A percentile compares a stretch with the other conserved stretches of the same genome.
phyloP scores from a whole-genome alignment of 352 stramenopile species.

The Phytophthora hibernalis region DNA sequence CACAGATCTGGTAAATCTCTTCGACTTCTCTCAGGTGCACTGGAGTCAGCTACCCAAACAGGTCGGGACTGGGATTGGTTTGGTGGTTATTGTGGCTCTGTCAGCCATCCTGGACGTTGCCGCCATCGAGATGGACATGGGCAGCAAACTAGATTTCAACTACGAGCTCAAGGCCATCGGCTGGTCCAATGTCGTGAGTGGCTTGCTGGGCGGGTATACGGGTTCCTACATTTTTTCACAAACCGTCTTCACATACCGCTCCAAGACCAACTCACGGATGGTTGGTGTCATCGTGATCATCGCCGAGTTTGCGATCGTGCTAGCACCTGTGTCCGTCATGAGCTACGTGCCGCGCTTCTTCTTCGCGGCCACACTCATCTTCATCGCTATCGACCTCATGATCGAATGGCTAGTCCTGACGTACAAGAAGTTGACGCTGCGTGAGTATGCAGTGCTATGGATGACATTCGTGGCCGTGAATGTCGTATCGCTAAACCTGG shows the following conservation, averaged over 20 bases:
- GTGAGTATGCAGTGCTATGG: conserved; percentile 95
- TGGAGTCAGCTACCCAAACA: conserved; percentile 85
- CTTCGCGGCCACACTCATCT: conserved; percentile 97
- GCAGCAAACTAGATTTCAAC: conserved; percentile 93
- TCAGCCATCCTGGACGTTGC: conserved; percentile 95
- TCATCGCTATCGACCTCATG: conserved; percentile 98
- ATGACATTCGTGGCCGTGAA: conserved; percentile 95
- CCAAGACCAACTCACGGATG: conserved; percentile 89
- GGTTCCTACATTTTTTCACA: conserved; percentile 99
- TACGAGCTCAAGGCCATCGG: conserved; percentile 92
- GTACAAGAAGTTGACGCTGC: conserved; percentile 79
- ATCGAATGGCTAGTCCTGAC: conserved; percentile 95
- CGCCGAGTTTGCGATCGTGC: conserved; percentile 87
- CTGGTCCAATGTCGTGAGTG: conserved; percentile 94
- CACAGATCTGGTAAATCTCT: no score
- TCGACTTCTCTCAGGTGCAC: no score
- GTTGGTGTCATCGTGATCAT: conserved; percentile 92
- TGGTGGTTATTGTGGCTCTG: conserved; percentile 97
- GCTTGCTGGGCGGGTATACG: conserved; percentile 96
- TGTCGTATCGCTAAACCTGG: conserved; percentile 92
- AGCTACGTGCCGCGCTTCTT: conserved; percentile 97
- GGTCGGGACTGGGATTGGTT: conserved; percentile 89
- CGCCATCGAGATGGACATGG: conserved; percentile 96
- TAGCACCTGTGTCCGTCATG: conserved; percentile 95
- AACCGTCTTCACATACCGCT: conserved; percentile 97